Evolutionary conservation across 495 filamentous ascomycete species (phyloP), one percentile per base, ranked within the genome.

Genomic region (Daldinia grandis): DNA sequence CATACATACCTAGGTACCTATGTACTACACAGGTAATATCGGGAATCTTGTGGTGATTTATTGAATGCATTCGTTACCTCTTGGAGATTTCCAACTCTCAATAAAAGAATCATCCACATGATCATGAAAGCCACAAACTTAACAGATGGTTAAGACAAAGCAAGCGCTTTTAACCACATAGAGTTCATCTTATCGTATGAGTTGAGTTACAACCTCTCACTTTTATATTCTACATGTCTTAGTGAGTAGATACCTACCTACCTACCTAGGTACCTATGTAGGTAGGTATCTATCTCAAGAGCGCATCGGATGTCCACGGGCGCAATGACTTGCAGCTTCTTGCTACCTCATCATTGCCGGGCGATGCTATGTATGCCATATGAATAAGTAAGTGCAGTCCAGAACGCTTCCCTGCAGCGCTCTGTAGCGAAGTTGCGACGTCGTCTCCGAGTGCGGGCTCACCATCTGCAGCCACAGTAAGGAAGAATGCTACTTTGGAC

Each of bases 371-470:
- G 55, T 24, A 49, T n/a, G n/a, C n/a, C n/a, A n/a, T n/a, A n/a
- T n/a, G n/a, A n/a, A n/a, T n/a, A n/a, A n/a, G n/a, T 58, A 9
- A 47, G 47, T 15, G 25, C 31, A 47, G 38, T 38, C 54, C 27
- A 35, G 55, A 15, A 53, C 59, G 60, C 64, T 38, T 72, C 60
- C 33, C 28, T 56, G 58, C 60, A 42, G 40, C 50, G n/a, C 17
- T 68, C 61, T 64, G 44, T 5, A 47, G 56, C 25, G 19, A 42
- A 57, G 9, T 25, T 68, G 28, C 56, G 31, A 51, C 59, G 30
- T 49, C 27, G 58, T 38, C 69, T 72, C 69, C 69, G 69, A 72
- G 47, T 61, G 38, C 69, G 69, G 69, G 55, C 64, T 56, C 30
- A n/a, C 17, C 14, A 33, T 37, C 54, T 72, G 69, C 69, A 72